Evolutionary conservation across 768 basidiomycete species (phyloP), one percentile per base, ranked within the genome.

Genomic region (Mycena venus): DNA sequence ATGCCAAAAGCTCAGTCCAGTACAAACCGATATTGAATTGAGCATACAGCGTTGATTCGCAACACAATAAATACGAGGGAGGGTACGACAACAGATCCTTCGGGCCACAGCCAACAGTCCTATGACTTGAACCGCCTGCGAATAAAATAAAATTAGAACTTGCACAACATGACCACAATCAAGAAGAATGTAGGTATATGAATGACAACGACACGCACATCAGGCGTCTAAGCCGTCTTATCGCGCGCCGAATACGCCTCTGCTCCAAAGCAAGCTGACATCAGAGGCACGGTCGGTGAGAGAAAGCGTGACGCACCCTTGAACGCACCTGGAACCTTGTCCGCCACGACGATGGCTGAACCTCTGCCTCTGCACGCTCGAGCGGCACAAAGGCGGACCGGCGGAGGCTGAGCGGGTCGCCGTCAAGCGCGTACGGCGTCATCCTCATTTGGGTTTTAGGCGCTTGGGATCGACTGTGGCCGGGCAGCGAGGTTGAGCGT

Each of bases 321-420:
- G 6, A 12, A 70, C 73, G 44, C 36, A 74, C 73, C 62, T 69
- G 44, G 25, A 74, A 25, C 10, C n/a, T 51, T 2, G 0, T 36
- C 3, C 62, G 44, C 68, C 73, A 70, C 31, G 67, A 25, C 9
- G 25, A 21, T 5, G 21, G 36, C n/a, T n/a, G n/a, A n/a, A n/a
- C n/a, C n/a, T 3, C 19, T 9, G 15, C 56, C 42, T n/a, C 21
- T 27, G 19, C 8, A 4, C n/a, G 23, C 11, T 59, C 64, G 36
- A 27, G 63, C 25, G 73, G 73, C 21, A 70, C 40, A 23, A 74
- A 74, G 5, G 73, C 73, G 10, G 73, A 74, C 8, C 31, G 40
- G 27, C 73, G 67, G 17, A 74, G 44, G 32, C 73, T 74, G 21
- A 74, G 61, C 17, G 73, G 73, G 49, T 74, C 73, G 32, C 68